Evolutionary conservation across 306 rosid genomes (phyloP).

Genomic region (Hippophae rhamnoides): DNA sequence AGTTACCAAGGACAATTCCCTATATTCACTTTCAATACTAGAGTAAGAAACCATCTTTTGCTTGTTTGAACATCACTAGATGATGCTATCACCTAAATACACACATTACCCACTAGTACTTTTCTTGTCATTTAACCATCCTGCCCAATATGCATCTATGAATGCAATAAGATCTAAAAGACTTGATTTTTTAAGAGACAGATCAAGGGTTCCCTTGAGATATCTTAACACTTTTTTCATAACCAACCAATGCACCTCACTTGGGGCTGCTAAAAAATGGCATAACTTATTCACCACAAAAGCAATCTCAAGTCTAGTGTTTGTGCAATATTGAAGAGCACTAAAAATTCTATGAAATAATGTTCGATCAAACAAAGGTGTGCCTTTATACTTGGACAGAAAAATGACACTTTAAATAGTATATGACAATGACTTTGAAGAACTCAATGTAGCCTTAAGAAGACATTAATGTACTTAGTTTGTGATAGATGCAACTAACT

Average conservation of each 20-base stretch:
- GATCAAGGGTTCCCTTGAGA: background rate
- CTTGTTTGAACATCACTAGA: background rate
- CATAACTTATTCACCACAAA: background rate
- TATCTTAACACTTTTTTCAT: background rate
- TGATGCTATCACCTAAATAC: background rate
- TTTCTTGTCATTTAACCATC: background rate
- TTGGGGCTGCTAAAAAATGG: background rate
- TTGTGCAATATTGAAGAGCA: background rate
- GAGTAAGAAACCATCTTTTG: background rate
- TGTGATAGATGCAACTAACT: background rate
- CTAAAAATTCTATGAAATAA: background rate
- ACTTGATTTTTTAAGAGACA: background rate
- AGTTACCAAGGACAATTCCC: background rate
- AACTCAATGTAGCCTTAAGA: background rate
- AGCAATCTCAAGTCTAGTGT: background rate
- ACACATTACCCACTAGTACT: background rate
- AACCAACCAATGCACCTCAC: background rate
- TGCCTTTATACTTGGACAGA: background rate
- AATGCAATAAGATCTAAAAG: background rate
- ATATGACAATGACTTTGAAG: background rate
- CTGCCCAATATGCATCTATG: background rate
- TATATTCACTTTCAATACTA: background rate
- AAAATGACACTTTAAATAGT: background rate
- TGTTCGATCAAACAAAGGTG: background rate
- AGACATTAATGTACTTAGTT: background rate